Conservation (phyloP, 768 basidiomycete genomes). For the Lactarius hengduanensis region DNA sequence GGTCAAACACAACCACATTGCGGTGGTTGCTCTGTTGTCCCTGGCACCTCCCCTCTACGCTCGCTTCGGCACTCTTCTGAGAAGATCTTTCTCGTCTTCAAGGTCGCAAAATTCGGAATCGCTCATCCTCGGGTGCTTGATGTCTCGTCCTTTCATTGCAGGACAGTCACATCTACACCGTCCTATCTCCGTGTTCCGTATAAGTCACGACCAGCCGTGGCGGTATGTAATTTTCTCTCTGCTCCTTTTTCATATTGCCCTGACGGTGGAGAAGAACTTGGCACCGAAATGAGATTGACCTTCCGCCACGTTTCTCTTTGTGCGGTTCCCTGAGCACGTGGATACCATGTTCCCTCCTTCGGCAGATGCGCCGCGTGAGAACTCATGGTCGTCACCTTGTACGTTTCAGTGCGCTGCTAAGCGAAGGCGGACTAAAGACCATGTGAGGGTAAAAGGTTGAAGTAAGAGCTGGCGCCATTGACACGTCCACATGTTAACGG, state of each 20-base stretch:
- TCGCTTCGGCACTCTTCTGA: no score
- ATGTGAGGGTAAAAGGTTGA: no score
- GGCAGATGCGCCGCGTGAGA: constrained; percentile 43
- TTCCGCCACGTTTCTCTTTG: constrained; percentile 56
- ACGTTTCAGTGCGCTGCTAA: constrained; percentile 77
- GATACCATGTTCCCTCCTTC: constrained; percentile 61
- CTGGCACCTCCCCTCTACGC: constrained; percentile 47
- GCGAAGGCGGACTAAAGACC: constrained; percentile 51
- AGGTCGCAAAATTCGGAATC: no score
- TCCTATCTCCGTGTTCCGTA: constrained; percentile 51
- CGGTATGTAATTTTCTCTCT: constrained; percentile 43
- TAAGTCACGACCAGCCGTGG: constrained; percentile 92
- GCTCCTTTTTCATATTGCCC: constrained; percentile 4
- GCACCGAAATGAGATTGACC: constrained; percentile 69
- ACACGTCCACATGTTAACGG: no score
- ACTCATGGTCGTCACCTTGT: constrained; percentile 77
- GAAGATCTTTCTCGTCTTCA: no score
- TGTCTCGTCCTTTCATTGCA: no score
- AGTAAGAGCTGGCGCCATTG: no score
- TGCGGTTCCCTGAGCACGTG: constrained; percentile 65
- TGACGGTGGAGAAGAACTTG: constrained; percentile 48
- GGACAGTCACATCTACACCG: no score
- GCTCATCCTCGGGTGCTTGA: no score
- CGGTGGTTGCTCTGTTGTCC: constrained; percentile 47
- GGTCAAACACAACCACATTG: no score